These are phyloP conservation scores for Lolium rigidum DNA, from an alignment of 176 grass and related monocot genomes.

Conservation along the genomic window DNA sequence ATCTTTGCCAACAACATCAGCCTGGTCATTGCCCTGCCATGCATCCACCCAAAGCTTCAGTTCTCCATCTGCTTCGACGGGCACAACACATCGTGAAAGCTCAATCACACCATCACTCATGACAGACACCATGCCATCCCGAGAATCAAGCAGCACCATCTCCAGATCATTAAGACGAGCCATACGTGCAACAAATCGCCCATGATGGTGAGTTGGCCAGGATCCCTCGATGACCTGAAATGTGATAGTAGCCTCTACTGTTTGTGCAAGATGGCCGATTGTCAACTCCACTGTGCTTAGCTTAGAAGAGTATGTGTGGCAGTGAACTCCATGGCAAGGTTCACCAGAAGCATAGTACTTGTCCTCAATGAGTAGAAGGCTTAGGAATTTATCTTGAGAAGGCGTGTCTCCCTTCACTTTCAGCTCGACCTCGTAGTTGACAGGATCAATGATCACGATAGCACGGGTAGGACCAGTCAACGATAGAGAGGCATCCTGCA, in stretches of 20 bases:
- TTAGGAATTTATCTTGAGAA: conserved; percentile 10
- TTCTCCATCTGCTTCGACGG: not conserved
- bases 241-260: not conserved
- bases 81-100: not conserved
- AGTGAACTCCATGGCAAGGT: not conserved
- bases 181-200: not conserved
- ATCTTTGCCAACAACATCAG: not conserved
- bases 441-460: not conserved
- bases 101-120: not conserved
- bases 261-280: not conserved
- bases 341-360: not conserved
- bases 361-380: conserved; percentile 2
- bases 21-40: not conserved
- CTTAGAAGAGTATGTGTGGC: not conserved
- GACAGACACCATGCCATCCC: not conserved
- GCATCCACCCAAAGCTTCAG: not conserved
- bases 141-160: conserved; percentile 18
- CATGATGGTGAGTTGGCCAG: not conserved
- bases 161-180: not conserved
- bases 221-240: not conserved
- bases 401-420: not conserved
- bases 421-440: not conserved
- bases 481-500: conserved; percentile 27
- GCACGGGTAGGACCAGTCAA: conserved; percentile 22
- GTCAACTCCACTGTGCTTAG: not conserved